Conservation (phyloP, 2,329 filamentous ascomycete genomes). For the Talaromyces verruculosus region DNA sequence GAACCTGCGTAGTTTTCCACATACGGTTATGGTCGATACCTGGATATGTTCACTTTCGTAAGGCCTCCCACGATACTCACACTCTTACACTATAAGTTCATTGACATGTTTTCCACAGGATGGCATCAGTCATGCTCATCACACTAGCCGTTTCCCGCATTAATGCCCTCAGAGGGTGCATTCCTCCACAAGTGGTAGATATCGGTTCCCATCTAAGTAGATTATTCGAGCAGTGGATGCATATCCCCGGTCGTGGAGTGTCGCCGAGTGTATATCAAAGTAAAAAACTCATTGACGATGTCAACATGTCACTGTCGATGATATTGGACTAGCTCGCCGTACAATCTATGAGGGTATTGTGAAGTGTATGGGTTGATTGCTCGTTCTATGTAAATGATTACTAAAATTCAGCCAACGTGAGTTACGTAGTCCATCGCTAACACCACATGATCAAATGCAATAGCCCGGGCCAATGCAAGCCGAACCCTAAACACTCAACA, state of each 20-base stretch:
- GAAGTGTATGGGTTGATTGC: not conserved
- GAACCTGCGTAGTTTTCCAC: constrained; percentile 50
- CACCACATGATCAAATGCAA: not conserved
- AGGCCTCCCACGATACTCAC: constrained; percentile 27
- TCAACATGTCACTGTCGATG: not conserved
- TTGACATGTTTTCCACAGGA: not conserved
- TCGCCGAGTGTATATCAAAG: constrained; percentile 53
- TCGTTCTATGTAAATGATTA: not conserved
- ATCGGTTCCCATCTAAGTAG: constrained; percentile 46
- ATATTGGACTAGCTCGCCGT: not conserved
- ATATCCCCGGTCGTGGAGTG: constrained; percentile 38
- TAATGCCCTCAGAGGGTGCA: constrained; percentile 35
- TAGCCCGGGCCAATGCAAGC: not conserved
- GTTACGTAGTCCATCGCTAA: not conserved
- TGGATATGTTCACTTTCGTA: constrained; percentile 58
- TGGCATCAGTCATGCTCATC: not conserved
- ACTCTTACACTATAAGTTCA: not conserved
- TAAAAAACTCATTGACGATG: constrained; percentile 47
- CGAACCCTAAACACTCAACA: not conserved
- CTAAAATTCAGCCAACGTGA: not conserved
- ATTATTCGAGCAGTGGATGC: constrained; percentile 47
- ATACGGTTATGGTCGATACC: constrained; percentile 55
- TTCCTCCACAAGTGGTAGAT: constrained; percentile 41
- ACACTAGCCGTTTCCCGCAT: not conserved
- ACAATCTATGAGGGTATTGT: not conserved